Evolutionary conservation across 805 yeast species (phyloP), one percentile per base, ranked within the genome.

Genomic region (Cyberlindnera petersonii): DNA sequence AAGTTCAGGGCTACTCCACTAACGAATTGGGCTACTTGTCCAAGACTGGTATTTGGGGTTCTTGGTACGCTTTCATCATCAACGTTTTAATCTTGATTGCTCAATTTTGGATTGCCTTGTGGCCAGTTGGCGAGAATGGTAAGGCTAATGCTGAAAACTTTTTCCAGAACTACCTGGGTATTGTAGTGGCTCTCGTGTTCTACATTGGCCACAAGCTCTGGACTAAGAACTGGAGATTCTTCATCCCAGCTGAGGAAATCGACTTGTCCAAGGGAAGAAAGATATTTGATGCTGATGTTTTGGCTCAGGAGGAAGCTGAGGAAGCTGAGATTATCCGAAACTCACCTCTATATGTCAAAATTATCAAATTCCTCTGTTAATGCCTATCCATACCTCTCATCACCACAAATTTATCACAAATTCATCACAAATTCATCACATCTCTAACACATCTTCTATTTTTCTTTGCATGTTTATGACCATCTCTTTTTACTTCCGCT

Each of bases 61-160:
- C 82, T 1, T 68, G 61, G 50, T 69, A 68, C 52, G 81, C 77
- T 6, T 55, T 73, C 11, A 35, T 65, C 10, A 59, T 80, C 47
- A 73, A 77, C 55, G 37, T 64, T 9, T 63, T 78, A 40, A 69
- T 79, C 22, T 51, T 79, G 19, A 59, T 72, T 36, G 82, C 79
- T 3, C 84, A 78, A 55, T 77, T 79, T 58, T 79, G 83, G 80
- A 72, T 79, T 34, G 81, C 84, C 8, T 58, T 79, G 36, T 77
- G 68, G 54, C 84, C 86, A 34, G 59, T 80, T 36, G 77, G 72
- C 2, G 63, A 63, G 18, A 57, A 48, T 51, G 56, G 53, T 29
- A 59, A 55, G 39, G 68, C 65, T 3, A 59, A 63, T 42, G 66
- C 65, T 38, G 50, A 56, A 23, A 59, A 57, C 37, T 79, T 79